phyloP scores from a whole-genome alignment of 257 asterid genomes.

The Echites panduratus region DNA sequence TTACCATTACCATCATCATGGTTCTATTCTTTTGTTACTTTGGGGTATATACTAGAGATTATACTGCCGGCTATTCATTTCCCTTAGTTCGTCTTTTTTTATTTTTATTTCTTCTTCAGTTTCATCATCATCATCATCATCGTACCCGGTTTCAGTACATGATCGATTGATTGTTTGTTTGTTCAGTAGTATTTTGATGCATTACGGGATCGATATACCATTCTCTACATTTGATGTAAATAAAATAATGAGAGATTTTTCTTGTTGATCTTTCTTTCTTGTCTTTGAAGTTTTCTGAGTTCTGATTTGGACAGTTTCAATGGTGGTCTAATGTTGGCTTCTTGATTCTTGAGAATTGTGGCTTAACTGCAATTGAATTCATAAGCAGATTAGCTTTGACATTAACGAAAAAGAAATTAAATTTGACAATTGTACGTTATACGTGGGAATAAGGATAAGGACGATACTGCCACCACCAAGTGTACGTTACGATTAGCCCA shows the following conservation, averaged over 20 bases:
- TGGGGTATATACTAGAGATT: slow-evolving; percentile 4
- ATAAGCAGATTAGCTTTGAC: background rate
- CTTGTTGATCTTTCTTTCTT: background rate
- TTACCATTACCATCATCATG: background rate
- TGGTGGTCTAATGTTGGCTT: no score
- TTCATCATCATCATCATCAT: background rate
- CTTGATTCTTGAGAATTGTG: background rate
- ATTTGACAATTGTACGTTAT: no score
- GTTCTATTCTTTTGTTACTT: background rate
- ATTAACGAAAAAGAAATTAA: background rate
- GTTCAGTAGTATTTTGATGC: background rate
- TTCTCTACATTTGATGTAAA: slow-evolving; percentile 13
- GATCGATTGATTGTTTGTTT: no score
- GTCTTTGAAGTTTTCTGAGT: background rate
- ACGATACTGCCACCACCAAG: no score
- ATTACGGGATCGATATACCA: background rate
- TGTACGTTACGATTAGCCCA: no score
- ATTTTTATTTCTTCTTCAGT: background rate
- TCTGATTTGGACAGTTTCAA: background rate
- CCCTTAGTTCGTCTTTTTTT: background rate
- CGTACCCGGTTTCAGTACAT: background rate
- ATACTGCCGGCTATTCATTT: background rate
- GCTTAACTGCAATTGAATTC: background rate
- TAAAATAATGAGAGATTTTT: slow-evolving; percentile 16
- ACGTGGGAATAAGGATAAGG: no score